Evolutionary conservation across 2,329 filamentous ascomycete genomes (phyloP), one percentile per base, ranked within the genome.

Genomic region (Fusarium sulawesiense): DNA sequence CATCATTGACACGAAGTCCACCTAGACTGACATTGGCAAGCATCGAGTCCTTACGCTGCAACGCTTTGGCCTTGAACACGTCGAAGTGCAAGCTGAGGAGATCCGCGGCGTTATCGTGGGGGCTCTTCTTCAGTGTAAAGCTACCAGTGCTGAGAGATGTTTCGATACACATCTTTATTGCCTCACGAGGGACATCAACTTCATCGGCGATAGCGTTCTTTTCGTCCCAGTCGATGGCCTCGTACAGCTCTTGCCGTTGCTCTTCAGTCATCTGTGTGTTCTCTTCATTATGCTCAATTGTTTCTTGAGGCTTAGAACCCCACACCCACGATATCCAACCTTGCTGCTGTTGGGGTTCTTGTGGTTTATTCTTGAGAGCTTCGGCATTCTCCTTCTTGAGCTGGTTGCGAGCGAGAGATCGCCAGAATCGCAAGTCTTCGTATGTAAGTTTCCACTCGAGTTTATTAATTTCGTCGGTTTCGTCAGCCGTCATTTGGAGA

Each of bases 171-270:
- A 98, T 86, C 80, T 98, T 98, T 75, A 99, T 87, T 12, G 93
- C 93, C 73, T 99, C 96, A 56, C 93, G 89, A 0, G 97, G 97
- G 32, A 94, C 85, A 73, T 99, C 96, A 6, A 99, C 91, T 44
- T 92, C 91, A 72, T 97, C 94, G 0, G 93, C 87, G 41, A 99
- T 86, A 3, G 92, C 93, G 64, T 94, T 91, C 83, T 98, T 98
- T 80, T 99, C 96, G 68, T 99, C 93, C 91, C 95, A 99, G 75
- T 98, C 96, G 75, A 99, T 99, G 51, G 93, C 97, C 73, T 97
- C 92, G 79, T 98, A 99, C 12, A 99, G 87, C 80, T 99, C 95
- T 78, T 98, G 94, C 44, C 95, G 91, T 78, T 99, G 94, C 79
- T 98, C 91, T 66, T 99, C 96, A 0, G 93, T 97, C 86, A 99